Percentiles rank a stretch among this genome's conserved stretches.
Conservation (phyloP, 495 filamentous ascomycete genomes). For the Penicillium mononematosum region DNA sequence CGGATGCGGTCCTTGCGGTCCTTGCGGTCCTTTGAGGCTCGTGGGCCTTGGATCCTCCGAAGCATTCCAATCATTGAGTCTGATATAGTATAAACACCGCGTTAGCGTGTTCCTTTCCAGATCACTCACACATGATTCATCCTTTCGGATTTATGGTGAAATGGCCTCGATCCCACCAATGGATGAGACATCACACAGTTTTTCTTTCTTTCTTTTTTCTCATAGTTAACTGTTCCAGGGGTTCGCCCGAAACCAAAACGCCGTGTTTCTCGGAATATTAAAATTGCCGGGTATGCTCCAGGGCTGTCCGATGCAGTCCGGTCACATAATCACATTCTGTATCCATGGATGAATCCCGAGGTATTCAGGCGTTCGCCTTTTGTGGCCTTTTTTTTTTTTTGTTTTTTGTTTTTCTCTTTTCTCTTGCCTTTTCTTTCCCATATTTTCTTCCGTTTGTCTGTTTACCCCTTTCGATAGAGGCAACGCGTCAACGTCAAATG, state of each 20-base stretch:
- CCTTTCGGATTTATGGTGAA: background rate
- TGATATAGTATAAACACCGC: constrained; percentile 6
- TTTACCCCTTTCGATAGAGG: background rate
- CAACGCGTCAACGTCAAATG: background rate
- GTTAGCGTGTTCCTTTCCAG: background rate
- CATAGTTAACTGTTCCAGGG: background rate
- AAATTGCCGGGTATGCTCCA: background rate
- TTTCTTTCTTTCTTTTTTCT: background rate
- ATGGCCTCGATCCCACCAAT: background rate
- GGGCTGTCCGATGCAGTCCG: background rate
- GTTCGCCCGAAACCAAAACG: constrained; percentile 10
- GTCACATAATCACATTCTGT: background rate
- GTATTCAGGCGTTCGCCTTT: background rate
- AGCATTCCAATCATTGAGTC: constrained; percentile 8
- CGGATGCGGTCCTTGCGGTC: constrained; percentile 1
- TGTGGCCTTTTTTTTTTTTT: background rate
- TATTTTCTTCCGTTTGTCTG: background rate
- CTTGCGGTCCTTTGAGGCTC: constrained; percentile 24
- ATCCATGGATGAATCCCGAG: constrained; percentile 1
- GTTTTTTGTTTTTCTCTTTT: background rate
- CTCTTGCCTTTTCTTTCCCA: too few species aligned
- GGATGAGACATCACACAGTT: constrained; percentile 2
- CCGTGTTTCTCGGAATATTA: constrained; percentile 5
- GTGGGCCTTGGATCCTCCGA: constrained; percentile 6
- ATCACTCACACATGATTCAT: background rate